Evolutionary conservation across 805 yeast genomes (phyloP), one percentile per base, ranked within the genome.

Genomic region (Nakazawaea populi): DNA sequence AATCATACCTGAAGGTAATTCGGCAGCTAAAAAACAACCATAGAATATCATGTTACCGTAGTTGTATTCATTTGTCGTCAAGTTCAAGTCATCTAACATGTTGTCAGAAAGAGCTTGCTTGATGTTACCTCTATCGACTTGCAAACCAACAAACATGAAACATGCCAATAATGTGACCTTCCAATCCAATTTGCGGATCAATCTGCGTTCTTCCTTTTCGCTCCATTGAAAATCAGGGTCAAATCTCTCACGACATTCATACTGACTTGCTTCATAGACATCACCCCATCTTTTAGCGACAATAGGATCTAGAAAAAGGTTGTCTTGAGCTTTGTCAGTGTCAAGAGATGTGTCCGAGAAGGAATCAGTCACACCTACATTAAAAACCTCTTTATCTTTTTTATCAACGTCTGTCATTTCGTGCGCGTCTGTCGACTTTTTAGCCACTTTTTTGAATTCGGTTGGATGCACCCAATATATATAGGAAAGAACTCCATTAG

Each of bases 221-320:
- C 77, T 68, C 88, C 87, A 83, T 9, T 71, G 69, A 38, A 81
- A 72, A 0, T 70, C 68, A 0, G 87, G 85, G 59, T 85, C 87
- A 58, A 83, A 77, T 14, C 70, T 69, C 36, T 70, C 66, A 27
- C 77, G 68, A 54, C 85, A 76, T 58, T 83, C 88, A 58, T 83
- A 83, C 8, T 74, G 44, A 1, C 78, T 61, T 3, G 61, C 55
- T 42, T 79, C 80, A 56, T 82, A 82, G 6, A 79, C 42, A 0
- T 65, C 57, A 4, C 65, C 55, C 59, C 77, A 82, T 58, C 73
- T 63, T 37, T 71, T 71, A 2, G 77, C 82, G 2, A 74, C 70
- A 4, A 56, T 64, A 1, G 80, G 80, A 55, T 81, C 79, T 41
- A 60, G 55, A 56, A 79, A 76, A 0, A 70, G 66, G 54, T 71